Evolutionary conservation across 2,329 filamentous ascomycete species (phyloP).

Genomic region (Xylaria sp.): DNA sequence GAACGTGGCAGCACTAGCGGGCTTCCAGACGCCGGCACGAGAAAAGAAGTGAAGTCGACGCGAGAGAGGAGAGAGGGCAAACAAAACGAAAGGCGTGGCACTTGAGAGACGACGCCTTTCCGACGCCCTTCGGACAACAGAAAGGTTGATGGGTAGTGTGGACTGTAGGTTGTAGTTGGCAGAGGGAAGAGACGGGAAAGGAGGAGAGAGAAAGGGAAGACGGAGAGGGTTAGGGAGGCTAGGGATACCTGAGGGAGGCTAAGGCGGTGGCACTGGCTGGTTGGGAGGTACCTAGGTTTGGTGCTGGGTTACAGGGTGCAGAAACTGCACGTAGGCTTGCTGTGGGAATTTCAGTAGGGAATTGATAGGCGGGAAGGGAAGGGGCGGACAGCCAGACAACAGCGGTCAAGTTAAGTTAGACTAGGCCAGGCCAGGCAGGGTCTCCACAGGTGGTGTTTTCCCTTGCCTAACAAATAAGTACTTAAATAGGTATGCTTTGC

Average conservation of each 20-base stretch:
- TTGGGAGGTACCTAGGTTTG: background rate
- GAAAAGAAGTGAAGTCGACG: background rate
- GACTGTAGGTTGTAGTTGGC: constrained; percentile 38
- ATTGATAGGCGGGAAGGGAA: background rate
- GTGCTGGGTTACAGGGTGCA: background rate
- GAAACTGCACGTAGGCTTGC: background rate
- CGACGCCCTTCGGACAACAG: constrained; percentile 16
- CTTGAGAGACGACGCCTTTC: constrained; percentile 39
- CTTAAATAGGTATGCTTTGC: constrained; percentile 26
- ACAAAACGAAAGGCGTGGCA: constrained; percentile 29
- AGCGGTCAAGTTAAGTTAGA: constrained; percentile 30
- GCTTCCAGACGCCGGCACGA: background rate
- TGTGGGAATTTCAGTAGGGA: background rate
- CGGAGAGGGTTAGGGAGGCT: constrained; percentile 33
- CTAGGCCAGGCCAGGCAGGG: constrained; percentile 12
- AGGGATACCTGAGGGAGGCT: background rate
- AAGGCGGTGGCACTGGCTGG: constrained; percentile 16
- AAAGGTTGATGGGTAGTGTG: constrained; percentile 35
- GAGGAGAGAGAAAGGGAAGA: constrained; percentile 38
- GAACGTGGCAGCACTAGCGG: constrained; percentile 19
- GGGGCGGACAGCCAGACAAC: constrained; percentile 30
- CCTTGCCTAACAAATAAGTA: background rate
- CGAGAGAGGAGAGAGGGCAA: background rate
- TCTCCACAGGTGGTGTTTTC: constrained; percentile 25
- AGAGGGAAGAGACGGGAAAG: constrained; percentile 38